Evolutionary conservation across 441 rosid genomes (phyloP), one percentile per base, ranked within the genome.

Genomic region (Viola pubescens): DNA sequence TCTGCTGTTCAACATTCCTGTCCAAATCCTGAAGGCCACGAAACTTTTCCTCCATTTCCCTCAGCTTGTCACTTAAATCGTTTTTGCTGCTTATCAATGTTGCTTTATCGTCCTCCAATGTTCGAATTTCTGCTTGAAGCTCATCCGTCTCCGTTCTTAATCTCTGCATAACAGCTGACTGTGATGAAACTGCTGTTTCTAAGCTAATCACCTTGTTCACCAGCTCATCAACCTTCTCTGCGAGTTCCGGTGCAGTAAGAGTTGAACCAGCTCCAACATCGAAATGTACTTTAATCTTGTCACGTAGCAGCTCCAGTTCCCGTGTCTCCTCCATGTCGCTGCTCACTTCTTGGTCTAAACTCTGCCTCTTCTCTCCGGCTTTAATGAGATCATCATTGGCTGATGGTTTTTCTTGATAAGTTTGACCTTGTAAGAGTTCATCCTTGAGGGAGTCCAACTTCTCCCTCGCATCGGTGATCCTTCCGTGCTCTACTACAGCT

Each of bases 171-270:
- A 86, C 86, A 49, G 78, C 81, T 43, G 76, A 62, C 66, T 90
- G 97, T 4, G 90, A 82, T 19, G 91, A 77, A 60, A 85, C 80
- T 38, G 83, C 74, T 34, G 79, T 79, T 75, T 90, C 95, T 58
- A 90, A 60, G 72, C 64, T 67, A 34, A 90, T 70, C 62, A 86
- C 96, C 75, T 84, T 86, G 73, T 76, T 79, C 67, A 84, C 99
- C 61, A 90, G 88, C 63, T 82, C 94, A 72, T 94, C 95, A 6
- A 90, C 85, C 75, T 79, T 85, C 80, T 94, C 95, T 37, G 86
- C 88, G 70, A 88, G 78, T 61, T 90, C 89, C 46, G 81, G 65
- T 61, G 85, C 82, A 4, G 71, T 78, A 38, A 82, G 78, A 53
- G 81, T 78, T 59, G 81, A 62, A 54, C 52, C 54, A 26, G 57